phyloP scores from a whole-genome alignment of 768 basidiomycete species.

The Mycena olivaceomarginata region DNA sequence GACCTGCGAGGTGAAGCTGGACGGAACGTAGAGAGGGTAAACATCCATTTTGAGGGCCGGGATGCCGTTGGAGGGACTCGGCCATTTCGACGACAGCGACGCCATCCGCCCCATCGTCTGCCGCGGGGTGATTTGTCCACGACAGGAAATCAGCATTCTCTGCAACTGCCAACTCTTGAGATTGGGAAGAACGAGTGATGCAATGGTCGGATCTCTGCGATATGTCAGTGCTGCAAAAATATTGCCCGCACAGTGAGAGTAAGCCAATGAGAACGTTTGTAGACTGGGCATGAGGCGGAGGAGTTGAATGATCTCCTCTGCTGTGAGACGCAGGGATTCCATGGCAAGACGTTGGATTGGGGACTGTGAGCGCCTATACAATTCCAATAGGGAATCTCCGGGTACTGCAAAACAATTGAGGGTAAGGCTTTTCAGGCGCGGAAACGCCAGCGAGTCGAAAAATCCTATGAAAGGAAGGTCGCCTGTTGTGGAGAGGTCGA shows the following conservation, averaged over 20 bases:
- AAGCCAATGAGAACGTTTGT: background rate
- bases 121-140: background rate
- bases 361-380: background rate
- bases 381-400: constrained; percentile 4
- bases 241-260: background rate
- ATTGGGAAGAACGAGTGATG: constrained; percentile 5
- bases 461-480: constrained; percentile 6
- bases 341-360: background rate
- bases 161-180: background rate
- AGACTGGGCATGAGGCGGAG: constrained; percentile 3
- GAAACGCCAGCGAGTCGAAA: constrained; percentile 13
- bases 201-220: background rate
- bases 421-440: constrained; percentile 1
- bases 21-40: background rate
- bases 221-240: background rate
- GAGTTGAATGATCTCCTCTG: constrained; percentile 5
- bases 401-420: background rate
- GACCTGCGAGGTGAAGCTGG: background rate
- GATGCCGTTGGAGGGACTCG: background rate
- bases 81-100: constrained; percentile 8
- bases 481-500: background rate
- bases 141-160: background rate
- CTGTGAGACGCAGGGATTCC: background rate
- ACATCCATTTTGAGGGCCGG: background rate
- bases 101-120: background rate